Evolutionary conservation across 1,139 yeast species (phyloP), one percentile per base, ranked within the genome.

Genomic region (Scheffersomyces lignicola): DNA sequence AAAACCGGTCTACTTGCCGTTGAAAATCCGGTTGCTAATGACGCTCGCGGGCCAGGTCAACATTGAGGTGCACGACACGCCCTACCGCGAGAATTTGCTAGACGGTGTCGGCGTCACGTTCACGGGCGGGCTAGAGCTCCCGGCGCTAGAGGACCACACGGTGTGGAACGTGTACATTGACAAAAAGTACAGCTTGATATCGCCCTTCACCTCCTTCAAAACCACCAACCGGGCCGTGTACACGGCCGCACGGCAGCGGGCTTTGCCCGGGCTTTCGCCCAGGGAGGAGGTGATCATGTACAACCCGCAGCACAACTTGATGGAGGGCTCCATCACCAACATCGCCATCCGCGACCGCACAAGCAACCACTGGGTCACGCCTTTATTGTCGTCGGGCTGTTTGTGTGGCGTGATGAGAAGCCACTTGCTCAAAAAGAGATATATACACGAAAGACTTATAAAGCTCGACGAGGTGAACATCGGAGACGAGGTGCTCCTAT

Each of bases 281-380:
- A 51, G 48, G 16, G 76, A 79, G 37, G 98, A 92, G 53, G 95
- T 89, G 1, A 47, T 92, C 10, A 54, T 92, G 14, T 74, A 69
- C 49, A 89, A 88, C 53, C 58, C 76, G 7, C 71, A 76, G 2
- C 73, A 69, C 7, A 75, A 76, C 38, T 54, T 88, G 14, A 83
- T 83, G 62, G 98, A 92, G 58, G 96, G 96, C 0, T 78, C 95
- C 2, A 83, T 89, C 18, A 81, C 95, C 9, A 89, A 84, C 50
- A 70, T 90, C 9, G 97, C 97, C 0, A 58, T 89, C 25, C 63
- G 58, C 48, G 58, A 77, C 29, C 57, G 61, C 32, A 44, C 49
- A 1, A 60, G 56, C 3, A 76, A 71, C 28, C 57, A 57, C 24
- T 92, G 96, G 94, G 62, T 81, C 3, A 92, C 97, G 0, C 98